These are phyloP conservation scores for Moniliophthora roreri DNA, from an alignment of 1,284 basidiomycete species.

Conservation along the genomic window DNA sequence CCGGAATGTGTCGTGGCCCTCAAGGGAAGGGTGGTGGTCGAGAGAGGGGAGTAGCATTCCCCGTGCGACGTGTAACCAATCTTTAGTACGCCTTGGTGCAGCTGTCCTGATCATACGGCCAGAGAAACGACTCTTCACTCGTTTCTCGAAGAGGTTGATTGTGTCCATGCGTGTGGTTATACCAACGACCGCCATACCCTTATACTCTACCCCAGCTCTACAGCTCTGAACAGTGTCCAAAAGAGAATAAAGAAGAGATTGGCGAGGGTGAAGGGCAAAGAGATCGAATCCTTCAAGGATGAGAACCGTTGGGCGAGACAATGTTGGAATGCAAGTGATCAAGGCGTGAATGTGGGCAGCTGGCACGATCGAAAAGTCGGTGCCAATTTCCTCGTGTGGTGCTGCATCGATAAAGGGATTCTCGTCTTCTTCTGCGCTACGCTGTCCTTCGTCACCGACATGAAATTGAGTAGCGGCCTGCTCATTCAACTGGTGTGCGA, in stretches of 20 bases:
- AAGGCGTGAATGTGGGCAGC: constrained; percentile 80
- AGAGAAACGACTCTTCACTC: constrained; percentile 94
- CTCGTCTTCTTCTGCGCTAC: constrained; percentile 26
- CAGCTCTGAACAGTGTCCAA: constrained; percentile 79
- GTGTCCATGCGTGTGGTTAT: constrained; percentile 83
- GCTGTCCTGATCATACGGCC: constrained; percentile 82
- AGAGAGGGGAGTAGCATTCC: constrained; percentile 39
- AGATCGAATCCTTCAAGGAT: constrained; percentile 90
- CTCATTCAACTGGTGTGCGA: constrained; percentile 76
- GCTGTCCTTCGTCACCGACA: constrained; percentile 25
- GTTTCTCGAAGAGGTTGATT: constrained; percentile 88
- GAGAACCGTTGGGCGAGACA: constrained; percentile 79
- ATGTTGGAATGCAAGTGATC: constrained; percentile 74
- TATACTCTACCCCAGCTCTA: constrained; percentile 49
- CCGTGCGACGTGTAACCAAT: constrained; percentile 53
- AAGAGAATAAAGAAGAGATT: constrained; percentile 89
- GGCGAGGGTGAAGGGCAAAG: constrained; percentile 86
- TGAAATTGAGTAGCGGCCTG: constrained; percentile 55
- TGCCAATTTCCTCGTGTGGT: constrained; percentile 18
- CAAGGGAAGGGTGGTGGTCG: constrained; percentile 19
- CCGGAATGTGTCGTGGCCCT: constrained; percentile 39
- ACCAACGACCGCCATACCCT: constrained; percentile 82
- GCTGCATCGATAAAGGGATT: constrained; percentile 36
- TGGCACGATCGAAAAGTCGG: constrained; percentile 51
- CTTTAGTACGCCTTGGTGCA: constrained; percentile 48